A percentile compares a stretch with the other conserved stretches of the same genome.
Conservation (phyloP, 1,139 yeast genomes). For the Magnusiomyces tetraspermus region DNA sequence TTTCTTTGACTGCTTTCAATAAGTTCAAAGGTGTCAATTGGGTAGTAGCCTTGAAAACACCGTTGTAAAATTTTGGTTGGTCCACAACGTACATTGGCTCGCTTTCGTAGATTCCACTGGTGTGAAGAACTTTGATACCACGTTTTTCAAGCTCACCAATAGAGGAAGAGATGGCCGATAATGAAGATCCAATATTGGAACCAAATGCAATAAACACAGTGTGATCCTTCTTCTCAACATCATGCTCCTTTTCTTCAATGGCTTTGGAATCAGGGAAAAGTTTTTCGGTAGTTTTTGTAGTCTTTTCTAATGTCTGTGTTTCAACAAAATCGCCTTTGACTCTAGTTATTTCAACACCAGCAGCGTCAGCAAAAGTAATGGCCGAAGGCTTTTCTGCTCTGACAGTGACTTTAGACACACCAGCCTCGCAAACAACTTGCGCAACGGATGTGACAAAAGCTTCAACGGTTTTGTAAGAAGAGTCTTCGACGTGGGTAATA, state of each 20-base stretch:
- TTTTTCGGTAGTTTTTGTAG: background rate
- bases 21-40: constrained; percentile 53
- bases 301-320: background rate
- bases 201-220: constrained; percentile 80
- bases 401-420: constrained; percentile 41
- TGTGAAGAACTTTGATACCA: constrained; percentile 43
- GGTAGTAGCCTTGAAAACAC: constrained; percentile 59
- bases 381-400: constrained; percentile 82
- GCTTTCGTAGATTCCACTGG: constrained; percentile 77
- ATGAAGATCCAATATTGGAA: constrained; percentile 68
- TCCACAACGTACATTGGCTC: constrained; percentile 86
- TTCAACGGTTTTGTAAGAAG: constrained; percentile 86
- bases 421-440: constrained; percentile 44
- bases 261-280: constrained; percentile 10
- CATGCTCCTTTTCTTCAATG: constrained; percentile 14
- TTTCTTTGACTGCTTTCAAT: constrained; percentile 51
- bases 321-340: constrained; percentile 16
- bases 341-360: constrained; percentile 70
- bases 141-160: constrained; percentile 39
- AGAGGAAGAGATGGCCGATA: constrained; percentile 52
- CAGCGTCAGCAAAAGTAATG: constrained; percentile 75
- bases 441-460: constrained; percentile 74
- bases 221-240: constrained; percentile 32
- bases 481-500: constrained; percentile 51
- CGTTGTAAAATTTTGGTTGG: constrained; percentile 78